phyloP scores from a whole-genome alignment of 202 grass and related monocot species.

The Miscanthus sacchariflorus region DNA sequence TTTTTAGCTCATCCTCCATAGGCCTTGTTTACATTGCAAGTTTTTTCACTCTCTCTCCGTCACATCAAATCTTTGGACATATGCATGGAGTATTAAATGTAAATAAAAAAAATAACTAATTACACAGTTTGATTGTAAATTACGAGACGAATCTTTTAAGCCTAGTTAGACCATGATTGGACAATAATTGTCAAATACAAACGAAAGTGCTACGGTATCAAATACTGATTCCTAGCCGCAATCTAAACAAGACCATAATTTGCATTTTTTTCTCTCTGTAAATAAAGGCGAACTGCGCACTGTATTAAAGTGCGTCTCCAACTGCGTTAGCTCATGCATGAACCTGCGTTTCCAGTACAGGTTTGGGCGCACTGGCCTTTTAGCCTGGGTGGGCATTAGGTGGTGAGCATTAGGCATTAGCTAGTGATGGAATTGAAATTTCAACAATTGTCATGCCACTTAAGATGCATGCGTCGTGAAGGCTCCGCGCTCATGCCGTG shows the following conservation, averaged over 20 bases:
- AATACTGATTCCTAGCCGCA: too few species aligned
- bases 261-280: background rate
- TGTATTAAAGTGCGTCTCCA: background rate
- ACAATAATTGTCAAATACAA: too few species aligned
- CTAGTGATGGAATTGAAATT: constrained; percentile 30
- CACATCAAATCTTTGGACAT: too few species aligned
- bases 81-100: too few species aligned
- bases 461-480: constrained; percentile 18
- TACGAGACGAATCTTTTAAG: too few species aligned
- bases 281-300: background rate
- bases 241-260: background rate
- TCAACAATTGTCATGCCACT: constrained; percentile 38
- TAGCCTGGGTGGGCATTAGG: constrained; percentile 47
- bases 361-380: background rate
- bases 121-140: too few species aligned
- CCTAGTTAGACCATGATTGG: too few species aligned
- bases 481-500: background rate
- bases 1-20: background rate
- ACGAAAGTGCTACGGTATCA: too few species aligned
- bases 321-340: constrained; percentile 21
- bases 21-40: too few species aligned
- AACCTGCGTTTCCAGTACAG: background rate
- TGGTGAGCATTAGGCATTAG: constrained; percentile 30
- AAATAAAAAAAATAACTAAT: too few species aligned
- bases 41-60: too few species aligned